Base-by-base conservation (phyloP, 805 yeast genomes). In the Sugiyamaella boreocaroliniensis region DNA sequence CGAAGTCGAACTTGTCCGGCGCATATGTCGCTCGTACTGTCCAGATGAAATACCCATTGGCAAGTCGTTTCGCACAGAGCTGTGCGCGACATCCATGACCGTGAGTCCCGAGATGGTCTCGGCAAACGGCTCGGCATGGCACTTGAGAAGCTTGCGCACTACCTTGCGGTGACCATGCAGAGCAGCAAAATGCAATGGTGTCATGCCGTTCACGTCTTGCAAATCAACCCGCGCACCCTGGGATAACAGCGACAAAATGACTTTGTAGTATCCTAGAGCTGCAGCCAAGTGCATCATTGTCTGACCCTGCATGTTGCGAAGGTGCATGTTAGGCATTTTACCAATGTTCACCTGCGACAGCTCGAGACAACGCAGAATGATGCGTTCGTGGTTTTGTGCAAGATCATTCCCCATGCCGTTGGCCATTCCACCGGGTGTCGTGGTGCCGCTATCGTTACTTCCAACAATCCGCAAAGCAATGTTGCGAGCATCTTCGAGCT, bases 401-500 rank as follows among this genome's bases (percentile, higher is more conserved):
- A 55, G 76, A 34, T 49, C 48, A 15, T 29, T 48, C 7, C 42
- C 45, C 12, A 22, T 34, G 15, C 46, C 55, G 16, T 42, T 40
- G 16, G 47, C 29, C 16, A n/a, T 47, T 20, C 45, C 47, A 16
- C 43, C 45, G 11, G 40, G 20, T 10, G 43, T 11, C 18, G 26
- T 15, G 19, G 43, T 47, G 6, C 53, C 50, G 26, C 44, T 50
- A 10, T 45, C 48, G 26, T 45, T 52, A 49, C 80, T 78, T 11
- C 93, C 93, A 48, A 92, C 90, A 59, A 93, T 89, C 58, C 96
- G 76, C 69, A 86, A 85, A 1, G 98, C 98, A 62, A 92, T 87
- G 64, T 89, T 89, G 59, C 87, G 81, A 1, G 98, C 97, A 70
- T 92, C 97, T 65, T 93, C 98, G 53, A 93, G 73, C 63, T 85